phyloP scores from a whole-genome alignment of 768 basidiomycete genomes.

The Termitomyces titanicus region DNA sequence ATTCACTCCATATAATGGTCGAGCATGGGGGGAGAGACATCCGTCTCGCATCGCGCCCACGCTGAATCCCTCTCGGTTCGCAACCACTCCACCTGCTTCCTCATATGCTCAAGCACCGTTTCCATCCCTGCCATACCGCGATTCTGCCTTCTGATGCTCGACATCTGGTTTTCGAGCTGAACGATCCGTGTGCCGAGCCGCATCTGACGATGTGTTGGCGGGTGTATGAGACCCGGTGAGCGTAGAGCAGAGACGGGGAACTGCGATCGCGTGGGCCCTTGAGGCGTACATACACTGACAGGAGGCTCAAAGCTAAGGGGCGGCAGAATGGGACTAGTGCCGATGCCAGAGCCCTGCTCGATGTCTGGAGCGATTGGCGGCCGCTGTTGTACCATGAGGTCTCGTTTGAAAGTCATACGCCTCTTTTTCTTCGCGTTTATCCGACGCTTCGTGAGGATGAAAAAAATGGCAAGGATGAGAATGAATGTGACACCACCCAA shows the following conservation, averaged over 20 bases:
- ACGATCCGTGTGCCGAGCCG: conserved; percentile 5
- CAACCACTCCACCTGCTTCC: conserved; percentile 13
- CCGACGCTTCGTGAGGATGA: conserved; percentile 7
- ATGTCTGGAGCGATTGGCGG: conserved; percentile 2
- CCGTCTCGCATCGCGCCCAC: conserved; percentile 12
- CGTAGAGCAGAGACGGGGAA: not conserved
- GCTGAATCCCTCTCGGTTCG: conserved; percentile 3
- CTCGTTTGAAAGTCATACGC: conserved; percentile 12
- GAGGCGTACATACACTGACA: not conserved
- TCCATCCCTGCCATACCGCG: conserved; percentile 1
- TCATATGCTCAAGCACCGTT: conserved; percentile 7
- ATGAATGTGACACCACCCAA: conserved; percentile 12
- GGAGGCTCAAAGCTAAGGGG: conserved; percentile 3
- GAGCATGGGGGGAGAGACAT: conserved; percentile 2
- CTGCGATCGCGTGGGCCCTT: not conserved
- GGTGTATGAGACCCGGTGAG: not conserved
- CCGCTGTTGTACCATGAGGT: conserved; percentile 13
- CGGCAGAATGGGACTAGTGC: not conserved
- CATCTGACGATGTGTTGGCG: conserved; percentile 9
- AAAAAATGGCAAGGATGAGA: conserved; percentile 2
- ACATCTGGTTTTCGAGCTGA: conserved; percentile 12
- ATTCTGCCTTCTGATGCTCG: conserved; percentile 6
- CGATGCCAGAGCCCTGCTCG: conserved; percentile 1
- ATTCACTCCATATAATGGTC: conserved; percentile 4
- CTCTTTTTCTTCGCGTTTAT: not conserved